Base-by-base conservation (phyloP, 345 rosid species). In the Ceriops tagal region DNA sequence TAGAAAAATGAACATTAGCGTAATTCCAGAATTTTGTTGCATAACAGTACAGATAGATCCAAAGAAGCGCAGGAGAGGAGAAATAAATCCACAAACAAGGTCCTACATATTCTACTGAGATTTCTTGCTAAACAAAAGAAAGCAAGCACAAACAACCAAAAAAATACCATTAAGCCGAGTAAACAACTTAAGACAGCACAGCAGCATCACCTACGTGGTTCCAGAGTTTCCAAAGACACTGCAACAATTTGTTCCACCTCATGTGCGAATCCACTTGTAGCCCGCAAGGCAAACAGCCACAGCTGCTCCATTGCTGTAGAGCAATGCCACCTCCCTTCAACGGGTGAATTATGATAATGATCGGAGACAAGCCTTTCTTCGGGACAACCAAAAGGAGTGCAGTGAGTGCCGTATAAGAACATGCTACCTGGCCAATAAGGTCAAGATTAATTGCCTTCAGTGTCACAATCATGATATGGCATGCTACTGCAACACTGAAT, bases 221-320 rank as follows among this genome's bases (percentile, higher is more conserved):
- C 58, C 97, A 89, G 55, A 91, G 86, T 67, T 72, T 75, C 18
- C 85, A 62, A 89, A 89, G 37, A 79, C 82, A 10, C 56, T n/a
- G 76, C 97, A 91, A 91, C 55, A 81, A 91, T 74, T 87, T 83
- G 22, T 53, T 68, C 91, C 96, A 87, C 58, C 69, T 73, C 61
- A 86, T 76, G 49, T 83, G 90, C 3, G 87, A 82, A 79, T 91
- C 46, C 96, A 96, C 39, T 69, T 9, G 21, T 66, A 39, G 49
- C 90, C 96, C 53, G 87, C 28, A 27, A 89, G 31, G 1, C 93
- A 89, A 8, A 89, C 51, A 19, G 87, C 87, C 1, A 74, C 57
- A 21, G 89, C 77, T 0, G 97, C 90, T 51, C 97, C 90, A 1
- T 49, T 75, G 61, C 88, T 58, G 9, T 91, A 83, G 28, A 86